Conservation (phyloP, 352 stramenopile genomes). For the Phytopythium cucurbitacearum region DNA sequence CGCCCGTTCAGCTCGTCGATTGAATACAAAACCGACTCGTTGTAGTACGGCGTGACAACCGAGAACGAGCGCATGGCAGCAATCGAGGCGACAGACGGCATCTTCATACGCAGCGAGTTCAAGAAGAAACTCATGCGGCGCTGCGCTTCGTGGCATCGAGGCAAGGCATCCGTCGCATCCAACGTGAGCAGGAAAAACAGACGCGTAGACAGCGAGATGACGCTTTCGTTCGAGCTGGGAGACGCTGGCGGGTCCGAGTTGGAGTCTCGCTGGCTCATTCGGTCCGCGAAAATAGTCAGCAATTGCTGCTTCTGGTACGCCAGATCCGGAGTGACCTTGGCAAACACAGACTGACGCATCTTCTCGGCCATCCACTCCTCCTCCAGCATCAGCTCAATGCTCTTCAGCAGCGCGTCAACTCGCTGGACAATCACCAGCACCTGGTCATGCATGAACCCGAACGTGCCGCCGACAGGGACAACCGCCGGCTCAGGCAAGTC, state of each 20-base stretch:
- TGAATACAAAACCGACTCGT: slow-evolving; percentile 83
- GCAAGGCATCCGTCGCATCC: slow-evolving; percentile 76
- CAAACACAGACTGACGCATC: slow-evolving; percentile 71
- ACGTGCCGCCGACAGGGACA: slow-evolving; percentile 35
- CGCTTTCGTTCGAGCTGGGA: slow-evolving; percentile 73
- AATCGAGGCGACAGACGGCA: slow-evolving; percentile 79
- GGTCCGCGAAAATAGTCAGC: slow-evolving; percentile 69
- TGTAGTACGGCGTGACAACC: slow-evolving; percentile 88
- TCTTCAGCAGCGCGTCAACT: slow-evolving; percentile 75
- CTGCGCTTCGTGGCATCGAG: slow-evolving; percentile 80
- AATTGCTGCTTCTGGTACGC: slow-evolving; percentile 78
- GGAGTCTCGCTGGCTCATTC: slow-evolving; percentile 50
- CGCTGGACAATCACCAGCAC: slow-evolving; percentile 74
- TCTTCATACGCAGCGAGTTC: slow-evolving; percentile 87
- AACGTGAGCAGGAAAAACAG: slow-evolving; percentile 84
- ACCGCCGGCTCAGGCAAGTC: slow-evolving; percentile 78
- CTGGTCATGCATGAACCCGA: slow-evolving; percentile 70
- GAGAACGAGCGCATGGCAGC: slow-evolving; percentile 87
- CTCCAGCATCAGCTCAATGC: slow-evolving; percentile 81
- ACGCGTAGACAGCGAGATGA: slow-evolving; percentile 72
- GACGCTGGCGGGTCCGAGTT: slow-evolving; percentile 31
- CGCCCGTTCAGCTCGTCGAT: slow-evolving; percentile 81
- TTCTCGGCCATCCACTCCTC: slow-evolving; percentile 87
- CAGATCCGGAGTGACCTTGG: slow-evolving; percentile 72
- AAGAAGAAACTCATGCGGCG: slow-evolving; percentile 89